A percentile compares a stretch with the other conserved stretches of the same genome.
These are phyloP conservation scores for Podospora sp. DNA, from an alignment of 495 filamentous ascomycete genomes.

Conservation along the genomic window DNA sequence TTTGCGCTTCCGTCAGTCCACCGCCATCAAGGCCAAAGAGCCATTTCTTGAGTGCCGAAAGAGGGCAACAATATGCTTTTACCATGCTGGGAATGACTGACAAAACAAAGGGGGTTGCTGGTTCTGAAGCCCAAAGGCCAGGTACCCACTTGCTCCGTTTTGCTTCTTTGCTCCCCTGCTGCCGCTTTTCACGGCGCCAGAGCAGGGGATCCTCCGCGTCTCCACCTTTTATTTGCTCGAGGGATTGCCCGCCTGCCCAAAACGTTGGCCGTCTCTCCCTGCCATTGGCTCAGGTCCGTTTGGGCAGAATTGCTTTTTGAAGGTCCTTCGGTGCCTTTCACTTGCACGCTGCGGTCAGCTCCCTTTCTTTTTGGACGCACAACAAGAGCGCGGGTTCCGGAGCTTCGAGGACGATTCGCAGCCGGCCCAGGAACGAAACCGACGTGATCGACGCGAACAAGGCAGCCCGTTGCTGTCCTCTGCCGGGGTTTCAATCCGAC, in stretches of 20 bases:
- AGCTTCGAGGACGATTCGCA: neutral
- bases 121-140: too few relatives aligned
- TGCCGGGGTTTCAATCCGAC: constrained; percentile 16
- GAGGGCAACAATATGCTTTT: too few relatives aligned
- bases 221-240: constrained; percentile 1
- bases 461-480: constrained; percentile 9
- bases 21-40: too few relatives aligned
- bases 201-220: neutral
- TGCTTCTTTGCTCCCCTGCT: neutral
- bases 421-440: neutral
- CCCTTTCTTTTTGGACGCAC: neutral
- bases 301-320: constrained; percentile 5
- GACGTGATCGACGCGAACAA: constrained; percentile 2
- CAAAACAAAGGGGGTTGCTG: too few relatives aligned
- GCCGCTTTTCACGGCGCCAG: neutral
- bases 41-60: too few relatives aligned
- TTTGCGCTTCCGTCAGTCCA: neutral
- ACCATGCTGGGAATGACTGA: too few relatives aligned
- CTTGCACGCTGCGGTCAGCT: neutral
- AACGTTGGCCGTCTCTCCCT: constrained; percentile 1
- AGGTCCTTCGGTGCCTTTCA: constrained; percentile 12
- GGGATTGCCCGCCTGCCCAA: constrained; percentile 8
- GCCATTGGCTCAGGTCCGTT: constrained; percentile 5
- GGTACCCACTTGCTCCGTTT: neutral
- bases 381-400: neutral